phyloP scores from a whole-genome alignment of 2,329 filamentous ascomycete genomes.

The Apiospora sp. region DNA sequence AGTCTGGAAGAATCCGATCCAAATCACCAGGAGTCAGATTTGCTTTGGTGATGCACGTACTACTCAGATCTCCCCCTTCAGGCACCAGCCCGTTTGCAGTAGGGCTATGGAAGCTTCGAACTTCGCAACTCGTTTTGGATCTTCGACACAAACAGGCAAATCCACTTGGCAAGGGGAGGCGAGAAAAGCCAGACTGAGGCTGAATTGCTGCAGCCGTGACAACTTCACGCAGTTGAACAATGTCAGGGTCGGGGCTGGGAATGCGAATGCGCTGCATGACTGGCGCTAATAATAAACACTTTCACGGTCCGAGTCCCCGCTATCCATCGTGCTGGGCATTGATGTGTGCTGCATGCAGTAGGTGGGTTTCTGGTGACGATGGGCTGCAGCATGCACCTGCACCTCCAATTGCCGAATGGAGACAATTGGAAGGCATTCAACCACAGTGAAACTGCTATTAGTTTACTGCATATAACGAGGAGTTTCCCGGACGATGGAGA shows the following conservation, averaged over 20 bases:
- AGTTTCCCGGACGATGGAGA: not conserved
- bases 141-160: not conserved
- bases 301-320: conserved; percentile 16
- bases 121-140: not conserved
- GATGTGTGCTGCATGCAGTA: not conserved
- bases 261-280: conserved; percentile 5
- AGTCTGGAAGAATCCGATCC: not conserved
- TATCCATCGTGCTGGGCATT: conserved; percentile 15
- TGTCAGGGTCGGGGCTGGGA: not conserved
- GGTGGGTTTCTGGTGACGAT: conserved; percentile 2
- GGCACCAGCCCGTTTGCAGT: not conserved
- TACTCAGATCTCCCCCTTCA: not conserved
- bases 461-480: not conserved
- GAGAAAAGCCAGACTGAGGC: not conserved
- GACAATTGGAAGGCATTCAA: conserved; percentile 3
- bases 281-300: conserved; percentile 19
- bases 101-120: not conserved
- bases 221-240: not conserved
- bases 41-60: not conserved
- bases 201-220: not conserved
- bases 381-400: conserved; percentile 12
- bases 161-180: not conserved
- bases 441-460: not conserved
- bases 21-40: not conserved
- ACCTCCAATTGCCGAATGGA: not conserved